Evolutionary conservation across 306 rosid species (phyloP).

Genomic region (Gastrolobium villosum): DNA sequence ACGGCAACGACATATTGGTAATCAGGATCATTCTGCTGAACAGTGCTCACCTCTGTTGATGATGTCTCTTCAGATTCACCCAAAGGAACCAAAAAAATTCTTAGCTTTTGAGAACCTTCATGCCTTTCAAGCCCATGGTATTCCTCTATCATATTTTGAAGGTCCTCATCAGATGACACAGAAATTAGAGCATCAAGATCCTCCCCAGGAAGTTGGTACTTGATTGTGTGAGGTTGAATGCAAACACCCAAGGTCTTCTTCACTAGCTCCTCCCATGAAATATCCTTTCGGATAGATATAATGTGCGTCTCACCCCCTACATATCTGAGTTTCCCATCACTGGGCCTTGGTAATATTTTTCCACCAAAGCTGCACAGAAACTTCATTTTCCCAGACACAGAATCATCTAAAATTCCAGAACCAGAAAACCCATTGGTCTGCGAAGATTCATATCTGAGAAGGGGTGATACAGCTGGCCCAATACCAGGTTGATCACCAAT

Average conservation of each 20-base stretch:
- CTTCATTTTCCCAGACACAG: slow-evolving; percentile 64
- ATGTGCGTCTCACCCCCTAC: slow-evolving; percentile 84
- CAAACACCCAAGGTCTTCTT: slow-evolving; percentile 71
- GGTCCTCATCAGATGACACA: slow-evolving; percentile 83
- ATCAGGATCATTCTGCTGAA: slow-evolving; percentile 66
- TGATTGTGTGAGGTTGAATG: slow-evolving; percentile 72
- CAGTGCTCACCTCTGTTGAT: slow-evolving; percentile 55
- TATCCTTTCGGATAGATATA: slow-evolving; percentile 61
- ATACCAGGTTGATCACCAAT: slow-evolving; percentile 51
- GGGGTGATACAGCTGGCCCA: slow-evolving; percentile 39
- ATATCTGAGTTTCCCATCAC: slow-evolving; percentile 80
- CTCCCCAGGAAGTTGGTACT: slow-evolving; percentile 89
- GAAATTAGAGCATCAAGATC: slow-evolving; percentile 89
- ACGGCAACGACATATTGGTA: slow-evolving; percentile 82
- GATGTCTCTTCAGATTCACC: slow-evolving; percentile 70
- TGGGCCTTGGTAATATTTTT: slow-evolving; percentile 76
- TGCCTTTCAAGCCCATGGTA: slow-evolving; percentile 72
- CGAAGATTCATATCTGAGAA: slow-evolving; percentile 56
- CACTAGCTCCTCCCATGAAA: slow-evolving; percentile 69
- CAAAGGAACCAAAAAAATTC: slow-evolving; percentile 70
- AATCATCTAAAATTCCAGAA: slow-evolving; percentile 55
- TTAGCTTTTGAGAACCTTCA: slow-evolving; percentile 72
- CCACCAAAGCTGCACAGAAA: slow-evolving; percentile 86
- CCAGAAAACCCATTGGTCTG: slow-evolving; percentile 55
- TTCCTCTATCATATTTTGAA: slow-evolving; percentile 89